Base-by-base conservation (phyloP, 148 eudicot species). In the Rhododendron vialii region DNA sequence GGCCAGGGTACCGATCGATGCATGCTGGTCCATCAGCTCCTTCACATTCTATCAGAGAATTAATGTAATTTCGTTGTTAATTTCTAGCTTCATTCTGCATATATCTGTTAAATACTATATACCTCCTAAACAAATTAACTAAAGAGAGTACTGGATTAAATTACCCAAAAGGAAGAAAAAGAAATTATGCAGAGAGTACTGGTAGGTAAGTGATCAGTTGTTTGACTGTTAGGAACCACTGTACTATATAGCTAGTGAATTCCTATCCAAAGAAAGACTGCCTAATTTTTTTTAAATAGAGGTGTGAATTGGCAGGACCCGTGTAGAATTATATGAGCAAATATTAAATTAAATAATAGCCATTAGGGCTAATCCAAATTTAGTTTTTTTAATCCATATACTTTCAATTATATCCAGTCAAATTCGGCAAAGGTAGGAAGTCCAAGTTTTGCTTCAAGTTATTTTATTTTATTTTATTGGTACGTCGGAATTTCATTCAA, bases 141-240 rank as follows among this genome's bases (percentile, higher is more conserved):
- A 41, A 41, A 41, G 43, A 41, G 43, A 0, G 45, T 18, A 61
- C 0, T 22, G 69, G 28, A 24, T 61, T 61, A 20, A 2, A 61
- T 61, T 61, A 24, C 10, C 26, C 26, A 5, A 61, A 61, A 61
- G 24, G 69, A 61, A 22, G 26, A 61, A 61, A 61, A 61, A 3
- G n/a, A 24, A 26, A 15, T 7, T 14, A 81, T 55, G 24, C 24
- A 9, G 63, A 50, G 3, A 17, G 20, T 28, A 24, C 33, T 17
- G 83, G 71, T 20, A 81, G 45, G 33, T 26, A 81, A 41, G 33
- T 81, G 71, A 81, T 53, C 18, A 55, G 47, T 28, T 33, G 69
- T 53, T 55, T 81, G 83, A 81, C 71, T 57, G 71, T 30, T 81
- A 81, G 83, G 83, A 35, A 81, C 14, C 53, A 7, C 5, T 41